Base-by-base conservation (phyloP, 441 rosid species). In the Cnidoscolus chayamansa region DNA sequence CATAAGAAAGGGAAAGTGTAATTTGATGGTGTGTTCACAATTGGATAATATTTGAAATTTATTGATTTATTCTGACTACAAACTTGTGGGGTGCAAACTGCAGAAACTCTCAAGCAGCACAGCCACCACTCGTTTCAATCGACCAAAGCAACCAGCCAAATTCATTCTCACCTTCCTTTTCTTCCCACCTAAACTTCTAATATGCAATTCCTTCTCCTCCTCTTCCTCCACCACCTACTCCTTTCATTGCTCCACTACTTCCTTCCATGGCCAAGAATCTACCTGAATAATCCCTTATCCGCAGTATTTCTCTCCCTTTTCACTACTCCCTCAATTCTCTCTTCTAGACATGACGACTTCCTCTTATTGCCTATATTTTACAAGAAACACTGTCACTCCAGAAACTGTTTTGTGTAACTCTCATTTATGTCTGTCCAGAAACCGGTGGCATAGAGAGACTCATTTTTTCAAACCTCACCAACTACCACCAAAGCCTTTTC, bases 311-410 rank as follows among this genome's bases (percentile, higher is more conserved):
- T 20, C 60, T 68, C 45, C 2, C 72, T 71, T 60, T 63, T 63
- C 68, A 25, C 32, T 66, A 35, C 40, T 73, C 55, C 48, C 40
- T 20, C 13, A 64, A 11, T 20, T 45, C 4, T 20, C 47, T 77
- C 77, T 67, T 16, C 57, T 54, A 77, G 84, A 61, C 79, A 92
- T 91, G 98, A 82, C 85, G 98, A 82, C 85, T 86, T 86, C 89
- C 77, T 83, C 88, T 67, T 85, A 80, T 68, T 78, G 88, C 79
- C 81, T 86, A 60, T 87, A 90, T 79, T 87, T 89, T 55, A 72
- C 87, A 16, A 84, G 88, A 80, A 88, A 87, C 82, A 76, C 79
- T 65, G 16, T 77, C 71, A 76, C 86, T 15, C 76, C 73, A 2
- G 71, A 79, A 55, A 65, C 77, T 10, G 72, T 80, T 43, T 74